Conservation (phyloP, 2,329 filamentous ascomycete genomes). For the Ambrosiella beaveri region DNA sequence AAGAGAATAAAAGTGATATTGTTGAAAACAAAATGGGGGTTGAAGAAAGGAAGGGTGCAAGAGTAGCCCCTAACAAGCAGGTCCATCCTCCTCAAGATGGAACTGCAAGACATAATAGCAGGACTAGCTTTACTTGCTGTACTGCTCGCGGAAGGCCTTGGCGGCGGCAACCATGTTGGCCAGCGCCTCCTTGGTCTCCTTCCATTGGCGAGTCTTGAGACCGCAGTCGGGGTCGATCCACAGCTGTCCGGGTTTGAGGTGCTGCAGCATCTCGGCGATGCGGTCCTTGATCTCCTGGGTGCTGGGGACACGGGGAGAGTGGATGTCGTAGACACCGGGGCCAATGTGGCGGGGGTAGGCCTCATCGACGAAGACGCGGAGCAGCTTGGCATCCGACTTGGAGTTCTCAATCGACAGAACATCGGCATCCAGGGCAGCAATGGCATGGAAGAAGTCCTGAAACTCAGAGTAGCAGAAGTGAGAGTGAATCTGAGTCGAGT, state of each 20-base stretch:
- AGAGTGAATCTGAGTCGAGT: slow-evolving; percentile 97
- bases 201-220: slow-evolving; percentile 97
- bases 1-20: not conserved
- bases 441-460: slow-evolving; percentile 99
- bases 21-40: not conserved
- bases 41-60: slow-evolving; percentile 6
- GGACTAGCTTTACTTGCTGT: slow-evolving; percentile 39
- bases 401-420: slow-evolving; percentile 99
- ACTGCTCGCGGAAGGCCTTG: slow-evolving; percentile 89
- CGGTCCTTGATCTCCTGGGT: slow-evolving; percentile 98
- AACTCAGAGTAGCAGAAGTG: slow-evolving; percentile 99
- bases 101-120: not conserved
- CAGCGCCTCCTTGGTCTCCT: slow-evolving; percentile 93
- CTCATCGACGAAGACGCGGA: slow-evolving; percentile 95
- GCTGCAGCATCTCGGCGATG: slow-evolving; percentile 93
- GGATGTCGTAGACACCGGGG: slow-evolving; percentile 98
- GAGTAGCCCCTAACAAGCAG: not conserved
- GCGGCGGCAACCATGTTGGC: slow-evolving; percentile 96
- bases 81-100: slow-evolving; percentile 3
- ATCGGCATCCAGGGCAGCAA: slow-evolving; percentile 91
- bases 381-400: slow-evolving; percentile 98
- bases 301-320: slow-evolving; percentile 91
- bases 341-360: slow-evolving; percentile 96
- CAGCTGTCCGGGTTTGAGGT: slow-evolving; percentile 95
- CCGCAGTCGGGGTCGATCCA: slow-evolving; percentile 99